phyloP scores from a whole-genome alignment of 805 yeast species.

The Maudiozyma turicensis region DNA sequence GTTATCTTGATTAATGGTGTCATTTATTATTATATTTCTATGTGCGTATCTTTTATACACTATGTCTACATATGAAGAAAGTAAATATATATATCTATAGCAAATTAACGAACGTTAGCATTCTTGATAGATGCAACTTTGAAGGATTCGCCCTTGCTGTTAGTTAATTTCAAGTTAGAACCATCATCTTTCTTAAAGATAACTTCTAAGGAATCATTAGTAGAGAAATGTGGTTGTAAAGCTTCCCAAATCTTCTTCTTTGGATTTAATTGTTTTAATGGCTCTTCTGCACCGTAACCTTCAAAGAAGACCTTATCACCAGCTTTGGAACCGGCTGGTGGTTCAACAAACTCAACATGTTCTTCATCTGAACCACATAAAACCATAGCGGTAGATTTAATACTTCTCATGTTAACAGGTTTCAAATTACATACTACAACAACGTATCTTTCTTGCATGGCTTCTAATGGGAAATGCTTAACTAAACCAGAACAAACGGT shows the following conservation, averaged over 20 bases:
- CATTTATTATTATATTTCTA: too few relatives aligned
- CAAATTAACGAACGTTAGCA: constrained; percentile 65
- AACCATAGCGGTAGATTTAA: constrained; percentile 93
- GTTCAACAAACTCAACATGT: constrained; percentile 83
- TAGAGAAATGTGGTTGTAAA: constrained; percentile 82
- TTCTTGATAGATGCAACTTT: constrained; percentile 59
- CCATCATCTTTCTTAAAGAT: constrained; percentile 63
- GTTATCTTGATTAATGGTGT: too few relatives aligned
- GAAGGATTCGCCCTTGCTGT: constrained; percentile 69
- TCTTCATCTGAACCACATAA: constrained; percentile 77
- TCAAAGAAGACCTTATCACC: constrained; percentile 97
- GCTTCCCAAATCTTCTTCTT: constrained; percentile 98
- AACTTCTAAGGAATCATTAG: constrained; percentile 67
- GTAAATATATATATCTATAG: neutral
- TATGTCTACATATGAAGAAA: neutral
- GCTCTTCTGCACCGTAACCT: constrained; percentile 70
- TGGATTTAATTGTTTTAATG: constrained; percentile 89
- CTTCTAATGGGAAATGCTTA: constrained; percentile 79
- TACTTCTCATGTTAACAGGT: constrained; percentile 97
- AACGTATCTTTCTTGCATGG: constrained; percentile 88
- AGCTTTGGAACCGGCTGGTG: constrained; percentile 85
- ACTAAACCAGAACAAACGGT: constrained; percentile 97
- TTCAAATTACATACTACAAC: constrained; percentile 91
- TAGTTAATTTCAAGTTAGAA: constrained; percentile 57
- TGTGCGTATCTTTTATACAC: too few relatives aligned